These are phyloP conservation scores for Podospora anserina DNA, from an alignment of 495 filamentous ascomycete species.

Conservation along the genomic window DNA sequence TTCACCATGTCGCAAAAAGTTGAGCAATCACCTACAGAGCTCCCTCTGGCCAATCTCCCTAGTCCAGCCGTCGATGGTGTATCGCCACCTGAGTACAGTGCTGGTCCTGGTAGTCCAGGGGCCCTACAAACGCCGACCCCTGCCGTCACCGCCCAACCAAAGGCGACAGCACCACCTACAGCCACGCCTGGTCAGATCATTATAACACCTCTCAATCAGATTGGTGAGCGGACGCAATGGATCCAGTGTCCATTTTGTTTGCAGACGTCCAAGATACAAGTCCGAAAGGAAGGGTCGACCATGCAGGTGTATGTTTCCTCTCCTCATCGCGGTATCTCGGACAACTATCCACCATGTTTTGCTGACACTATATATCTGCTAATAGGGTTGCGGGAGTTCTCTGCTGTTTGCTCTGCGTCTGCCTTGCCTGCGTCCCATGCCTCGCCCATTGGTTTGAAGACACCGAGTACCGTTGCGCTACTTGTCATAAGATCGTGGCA, in stretches of 20 bases:
- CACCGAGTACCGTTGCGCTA: constrained; percentile 27
- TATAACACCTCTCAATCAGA: constrained; percentile 30
- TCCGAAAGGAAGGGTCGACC: constrained; percentile 25
- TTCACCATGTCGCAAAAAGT: background rate
- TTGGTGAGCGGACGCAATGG: constrained; percentile 22
- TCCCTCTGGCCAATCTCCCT: background rate
- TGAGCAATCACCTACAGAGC: background rate
- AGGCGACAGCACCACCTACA: background rate
- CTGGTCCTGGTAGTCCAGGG: background rate
- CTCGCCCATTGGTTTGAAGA: constrained; percentile 36
- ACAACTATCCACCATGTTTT: background rate
- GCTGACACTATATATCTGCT: background rate
- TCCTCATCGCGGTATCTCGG: background rate
- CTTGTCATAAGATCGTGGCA: constrained; percentile 30
- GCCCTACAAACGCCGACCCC: background rate
- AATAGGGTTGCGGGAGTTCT: constrained; percentile 30
- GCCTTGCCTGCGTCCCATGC: constrained; percentile 34
- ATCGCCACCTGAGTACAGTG: background rate
- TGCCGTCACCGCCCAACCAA: constrained; percentile 1
- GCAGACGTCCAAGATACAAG: constrained; percentile 19
- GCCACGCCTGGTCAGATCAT: constrained; percentile 3
- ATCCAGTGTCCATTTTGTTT: constrained; percentile 39
- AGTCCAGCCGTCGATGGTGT: background rate
- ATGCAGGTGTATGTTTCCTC: constrained; percentile 30
- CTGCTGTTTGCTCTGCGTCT: constrained; percentile 33